Evolutionary conservation across 176 grass and related monocot species (phyloP), one percentile per base, ranked within the genome.

Genomic region (Musa acuminata): DNA sequence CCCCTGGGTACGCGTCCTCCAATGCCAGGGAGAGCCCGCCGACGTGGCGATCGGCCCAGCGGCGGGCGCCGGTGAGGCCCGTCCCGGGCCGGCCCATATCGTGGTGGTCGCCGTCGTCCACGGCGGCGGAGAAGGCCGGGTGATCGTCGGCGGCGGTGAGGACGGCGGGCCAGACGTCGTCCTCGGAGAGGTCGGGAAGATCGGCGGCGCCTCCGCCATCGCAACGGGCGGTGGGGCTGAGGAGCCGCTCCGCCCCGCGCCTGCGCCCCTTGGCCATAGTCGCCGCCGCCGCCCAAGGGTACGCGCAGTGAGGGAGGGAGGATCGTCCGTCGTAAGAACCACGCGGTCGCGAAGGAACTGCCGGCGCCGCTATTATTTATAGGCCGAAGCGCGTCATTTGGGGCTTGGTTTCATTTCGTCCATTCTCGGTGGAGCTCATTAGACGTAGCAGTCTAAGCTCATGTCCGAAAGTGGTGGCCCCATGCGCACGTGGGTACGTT

Each of bases 101-200:
- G 26, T 27, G 77, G 50, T 43, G 49, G n/a, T 64, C 20, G 9
- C 13, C 64, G 50, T 67, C 26, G 66, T 68, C 66, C 27, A 17
- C 7, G 26, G 13, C 66, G 14, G 13, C 9, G 16, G 24, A 10
- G 10, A 27, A 27, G 64, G 22, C 27, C 53, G 23, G 52, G 26
- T 27, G 26, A 2, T 54, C 22, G 53, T 2, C 69, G 60, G 17
- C 75, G 21, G 26, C 25, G 66, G 26, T 26, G 22, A 49, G 53
- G 10, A 83, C 69, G 74, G 79, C 71, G 24, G 82, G 85, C 94
- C 94, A 93, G 23, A 97, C 77, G 58, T 93, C 94, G 3, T 85
- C 83, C 66, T 96, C 93, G 8, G 69, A 81, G 51, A 90, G 87
- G 80, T 97, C 90, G 0, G 90, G 85, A 59, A 86, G 78, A 72